These are phyloP conservation scores for Fusarium chlamydosporum DNA, from an alignment of 2,329 filamentous ascomycete genomes.

Conservation along the genomic window DNA sequence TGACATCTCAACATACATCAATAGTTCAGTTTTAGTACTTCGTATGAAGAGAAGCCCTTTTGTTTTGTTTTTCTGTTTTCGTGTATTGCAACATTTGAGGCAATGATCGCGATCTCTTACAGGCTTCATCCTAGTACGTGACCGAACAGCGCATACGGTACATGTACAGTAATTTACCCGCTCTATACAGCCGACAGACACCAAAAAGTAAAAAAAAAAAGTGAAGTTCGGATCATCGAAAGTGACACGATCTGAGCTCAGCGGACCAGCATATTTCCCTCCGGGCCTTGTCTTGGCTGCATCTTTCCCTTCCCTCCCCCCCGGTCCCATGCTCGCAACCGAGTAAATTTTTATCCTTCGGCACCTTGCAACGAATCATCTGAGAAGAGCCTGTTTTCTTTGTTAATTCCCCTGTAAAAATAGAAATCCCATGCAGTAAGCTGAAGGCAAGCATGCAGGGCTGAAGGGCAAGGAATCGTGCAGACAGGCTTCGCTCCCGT, in stretches of 20 bases:
- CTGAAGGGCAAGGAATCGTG: conserved; percentile 3
- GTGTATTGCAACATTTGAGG: background rate
- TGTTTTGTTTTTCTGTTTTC: background rate
- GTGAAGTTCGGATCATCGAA: background rate
- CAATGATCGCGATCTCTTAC: background rate
- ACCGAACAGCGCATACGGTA: background rate
- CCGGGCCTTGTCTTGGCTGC: conserved; percentile 20
- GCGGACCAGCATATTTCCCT: no score
- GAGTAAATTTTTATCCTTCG: background rate
- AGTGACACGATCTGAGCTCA: conserved; percentile 8
- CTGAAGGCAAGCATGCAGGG: background rate
- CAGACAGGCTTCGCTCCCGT: background rate
- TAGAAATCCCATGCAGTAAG: conserved; percentile 1
- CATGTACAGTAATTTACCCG: background rate
- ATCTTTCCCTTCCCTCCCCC: background rate
- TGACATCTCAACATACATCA: background rate
- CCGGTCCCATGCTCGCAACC: background rate
- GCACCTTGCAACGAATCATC: background rate
- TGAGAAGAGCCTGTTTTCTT: background rate
- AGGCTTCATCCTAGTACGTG: background rate
- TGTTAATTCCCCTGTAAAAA: background rate
- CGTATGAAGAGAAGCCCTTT: background rate
- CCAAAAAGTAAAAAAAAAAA: no score
- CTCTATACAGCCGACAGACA: background rate
- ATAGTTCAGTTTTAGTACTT: background rate